These are phyloP conservation scores for Carex myosuroides DNA, from an alignment of 176 grass and related monocot genomes.

Conservation along the genomic window DNA sequence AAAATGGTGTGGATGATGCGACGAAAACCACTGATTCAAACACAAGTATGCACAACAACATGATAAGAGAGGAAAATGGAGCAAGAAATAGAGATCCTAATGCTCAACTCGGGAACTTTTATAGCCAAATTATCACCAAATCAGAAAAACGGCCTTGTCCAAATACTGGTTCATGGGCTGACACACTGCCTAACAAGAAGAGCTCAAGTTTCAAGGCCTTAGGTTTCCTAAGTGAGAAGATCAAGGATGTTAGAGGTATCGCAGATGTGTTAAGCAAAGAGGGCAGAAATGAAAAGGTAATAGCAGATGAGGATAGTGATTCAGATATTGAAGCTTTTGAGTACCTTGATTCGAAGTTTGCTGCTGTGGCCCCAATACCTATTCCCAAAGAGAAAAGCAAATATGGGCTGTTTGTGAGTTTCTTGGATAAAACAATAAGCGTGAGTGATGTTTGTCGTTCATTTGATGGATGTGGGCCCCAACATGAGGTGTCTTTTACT, in stretches of 20 bases:
- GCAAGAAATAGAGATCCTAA: not conserved
- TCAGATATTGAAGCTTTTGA: conserved; percentile 3
- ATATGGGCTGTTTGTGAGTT: conserved; percentile 16
- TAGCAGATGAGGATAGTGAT: not conserved
- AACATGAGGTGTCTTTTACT: not conserved
- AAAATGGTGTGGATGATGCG: not conserved
- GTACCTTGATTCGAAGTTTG: not conserved
- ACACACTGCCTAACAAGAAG: not conserved
- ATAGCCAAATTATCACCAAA: conserved; percentile 1
- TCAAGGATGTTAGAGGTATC: not conserved
- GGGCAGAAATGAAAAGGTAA: not conserved
- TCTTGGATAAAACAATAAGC: conserved; percentile 7
- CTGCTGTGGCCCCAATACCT: not conserved
- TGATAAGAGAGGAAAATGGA: not conserved
- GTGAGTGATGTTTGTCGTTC: not conserved
- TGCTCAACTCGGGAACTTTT: not conserved
- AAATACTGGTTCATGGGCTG: not conserved
- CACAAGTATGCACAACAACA: not conserved
- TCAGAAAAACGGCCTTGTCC: not conserved
- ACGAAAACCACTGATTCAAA: not conserved
- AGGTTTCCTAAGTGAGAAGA: not conserved
- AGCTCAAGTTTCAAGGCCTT: not conserved
- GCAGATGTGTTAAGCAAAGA: not conserved
- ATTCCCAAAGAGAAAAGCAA: conserved; percentile 1
- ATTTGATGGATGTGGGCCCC: not conserved